Conservation (phyloP, 306 rosid species). For the Neltuma alba region DNA sequence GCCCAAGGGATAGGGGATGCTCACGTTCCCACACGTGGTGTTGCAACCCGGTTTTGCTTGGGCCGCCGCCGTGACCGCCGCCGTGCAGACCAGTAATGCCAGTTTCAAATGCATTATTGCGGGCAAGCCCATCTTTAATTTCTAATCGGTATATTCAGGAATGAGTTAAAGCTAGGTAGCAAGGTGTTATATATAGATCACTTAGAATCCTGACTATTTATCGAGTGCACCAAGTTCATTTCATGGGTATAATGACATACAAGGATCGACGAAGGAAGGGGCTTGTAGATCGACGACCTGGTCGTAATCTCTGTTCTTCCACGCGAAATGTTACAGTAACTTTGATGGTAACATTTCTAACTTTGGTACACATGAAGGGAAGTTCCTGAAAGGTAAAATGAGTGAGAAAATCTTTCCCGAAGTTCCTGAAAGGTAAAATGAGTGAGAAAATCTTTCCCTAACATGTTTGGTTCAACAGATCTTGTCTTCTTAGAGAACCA, state of each 20-base stretch:
- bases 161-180: background rate
- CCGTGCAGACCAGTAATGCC: background rate
- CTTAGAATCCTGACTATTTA: no score
- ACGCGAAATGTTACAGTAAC: background rate
- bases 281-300: no score
- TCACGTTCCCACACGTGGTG: background rate
- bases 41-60: background rate
- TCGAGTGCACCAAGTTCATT: no score
- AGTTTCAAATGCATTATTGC: background rate
- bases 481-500: no score
- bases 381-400: background rate
- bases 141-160: background rate
- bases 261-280: no score
- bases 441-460: no score
- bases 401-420: background rate
- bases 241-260: no score
- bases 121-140: background rate
- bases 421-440: no score
- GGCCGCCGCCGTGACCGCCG: background rate
- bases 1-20: slow-evolving; percentile 32
- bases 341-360: background rate
- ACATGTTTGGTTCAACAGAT: background rate
- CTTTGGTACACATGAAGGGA: background rate
- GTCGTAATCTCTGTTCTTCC: no score
- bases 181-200: no score